These are phyloP conservation scores for Phytophthora meadii DNA, from an alignment of 352 stramenopile species.

Conservation along the genomic window DNA sequence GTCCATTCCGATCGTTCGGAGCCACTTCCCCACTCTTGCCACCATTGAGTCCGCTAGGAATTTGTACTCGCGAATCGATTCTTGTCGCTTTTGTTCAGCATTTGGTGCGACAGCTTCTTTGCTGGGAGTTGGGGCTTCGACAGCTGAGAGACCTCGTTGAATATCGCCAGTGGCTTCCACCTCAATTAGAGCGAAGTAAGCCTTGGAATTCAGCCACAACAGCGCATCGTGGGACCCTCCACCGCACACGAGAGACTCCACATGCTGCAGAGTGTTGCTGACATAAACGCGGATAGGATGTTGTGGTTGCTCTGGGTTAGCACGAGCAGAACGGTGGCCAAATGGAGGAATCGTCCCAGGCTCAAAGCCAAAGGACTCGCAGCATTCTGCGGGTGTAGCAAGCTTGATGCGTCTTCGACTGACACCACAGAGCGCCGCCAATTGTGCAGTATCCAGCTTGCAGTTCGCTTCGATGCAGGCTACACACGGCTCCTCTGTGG, in stretches of 20 bases:
- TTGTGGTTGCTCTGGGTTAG: constrained; percentile 2
- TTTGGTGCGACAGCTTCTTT: neutral
- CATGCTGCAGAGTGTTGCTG: constrained; percentile 42
- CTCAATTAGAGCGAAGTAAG: constrained; percentile 53
- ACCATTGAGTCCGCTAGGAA: constrained; percentile 85
- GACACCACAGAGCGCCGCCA: constrained; percentile 57
- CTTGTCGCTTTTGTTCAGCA: neutral
- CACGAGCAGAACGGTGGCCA: constrained; percentile 35
- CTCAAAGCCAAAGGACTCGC: constrained; percentile 64
- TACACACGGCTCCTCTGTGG: constrained; percentile 56
- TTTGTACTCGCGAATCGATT: constrained; percentile 45
- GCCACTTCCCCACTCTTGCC: constrained; percentile 73
- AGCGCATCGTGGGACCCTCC: constrained; percentile 54
- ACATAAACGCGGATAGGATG: constrained; percentile 45
- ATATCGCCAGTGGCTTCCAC: constrained; percentile 50
- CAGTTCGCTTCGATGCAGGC: constrained; percentile 63
- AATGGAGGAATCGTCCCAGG: constrained; percentile 74
- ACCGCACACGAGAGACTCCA: constrained; percentile 53
- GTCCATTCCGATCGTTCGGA: constrained; percentile 79
- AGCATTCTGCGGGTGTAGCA: constrained; percentile 64
- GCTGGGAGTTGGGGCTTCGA: constrained; percentile 7
- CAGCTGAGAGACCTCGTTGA: constrained; percentile 31
- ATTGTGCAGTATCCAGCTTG: constrained; percentile 67
- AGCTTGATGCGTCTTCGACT: constrained; percentile 75
- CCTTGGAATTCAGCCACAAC: constrained; percentile 45